Evolutionary conservation across 305 asterid species (phyloP).

Genomic region (Solanum hybrid): DNA sequence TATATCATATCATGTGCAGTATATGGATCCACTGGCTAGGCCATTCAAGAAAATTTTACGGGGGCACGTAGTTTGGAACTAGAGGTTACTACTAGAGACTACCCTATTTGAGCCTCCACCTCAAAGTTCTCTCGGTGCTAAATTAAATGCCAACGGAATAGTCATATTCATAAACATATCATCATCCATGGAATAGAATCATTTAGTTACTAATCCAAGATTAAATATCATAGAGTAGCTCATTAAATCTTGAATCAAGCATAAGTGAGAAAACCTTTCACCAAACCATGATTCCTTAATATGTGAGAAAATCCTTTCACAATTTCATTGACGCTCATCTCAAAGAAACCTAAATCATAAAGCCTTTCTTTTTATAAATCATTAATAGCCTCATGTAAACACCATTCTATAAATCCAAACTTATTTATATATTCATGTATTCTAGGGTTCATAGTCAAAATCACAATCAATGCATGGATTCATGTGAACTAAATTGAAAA

Average conservation of each 20-base stretch:
- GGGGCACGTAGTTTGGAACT: no score
- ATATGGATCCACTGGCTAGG: no score
- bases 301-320: not conserved
- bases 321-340: not conserved
- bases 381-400: not conserved
- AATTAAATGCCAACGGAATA: no score
- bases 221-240: not conserved
- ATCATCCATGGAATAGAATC: not conserved
- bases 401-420: not conserved
- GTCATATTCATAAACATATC: not conserved
- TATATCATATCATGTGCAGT: no score
- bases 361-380: no score
- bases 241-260: not conserved
- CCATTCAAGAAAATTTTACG: no score
- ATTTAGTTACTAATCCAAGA: not conserved
- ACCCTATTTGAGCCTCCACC: no score
- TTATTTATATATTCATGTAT: not conserved
- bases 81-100: no score
- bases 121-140: no score
- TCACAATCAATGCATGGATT: not conserved
- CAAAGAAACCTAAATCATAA: not conserved
- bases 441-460: not conserved
- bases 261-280: not conserved
- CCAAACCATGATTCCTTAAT: not conserved
- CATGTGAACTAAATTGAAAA: not conserved